Conservation (phyloP, 2,329 filamentous ascomycete genomes). For the Xylaria sp. region DNA sequence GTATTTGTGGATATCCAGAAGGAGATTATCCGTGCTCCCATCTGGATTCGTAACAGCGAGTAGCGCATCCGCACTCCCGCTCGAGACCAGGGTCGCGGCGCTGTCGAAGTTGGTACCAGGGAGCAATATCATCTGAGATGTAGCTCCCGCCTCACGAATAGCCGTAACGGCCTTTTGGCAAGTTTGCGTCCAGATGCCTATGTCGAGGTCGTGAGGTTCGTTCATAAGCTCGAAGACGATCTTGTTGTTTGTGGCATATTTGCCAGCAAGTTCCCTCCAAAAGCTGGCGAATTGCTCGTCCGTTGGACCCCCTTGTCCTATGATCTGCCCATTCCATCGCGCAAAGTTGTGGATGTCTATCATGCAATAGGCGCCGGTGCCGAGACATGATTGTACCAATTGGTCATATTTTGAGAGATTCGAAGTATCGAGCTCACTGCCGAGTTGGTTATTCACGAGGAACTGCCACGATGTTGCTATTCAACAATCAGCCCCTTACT, state of each 20-base stretch:
- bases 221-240: slow-evolving; percentile 76
- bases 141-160: slow-evolving; percentile 73
- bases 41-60: slow-evolving; percentile 68
- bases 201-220: slow-evolving; percentile 71
- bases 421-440: slow-evolving; percentile 59
- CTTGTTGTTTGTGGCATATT: slow-evolving; percentile 65
- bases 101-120: slow-evolving; percentile 70
- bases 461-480: slow-evolving; percentile 68
- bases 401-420: slow-evolving; percentile 65
- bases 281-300: slow-evolving; percentile 68
- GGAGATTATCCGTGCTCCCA: slow-evolving; percentile 64
- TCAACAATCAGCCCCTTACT: slow-evolving; percentile 20
- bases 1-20: slow-evolving; percentile 71
- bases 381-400: slow-evolving; percentile 66
- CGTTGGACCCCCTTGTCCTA: slow-evolving; percentile 73
- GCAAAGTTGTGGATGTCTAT: slow-evolving; percentile 70
- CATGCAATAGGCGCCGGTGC: slow-evolving; percentile 67
- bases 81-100: slow-evolving; percentile 60
- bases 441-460: slow-evolving; percentile 64
- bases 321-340: slow-evolving; percentile 69
- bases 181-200: slow-evolving; percentile 67
- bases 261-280: slow-evolving; percentile 68
- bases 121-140: slow-evolving; percentile 70
- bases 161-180: slow-evolving; percentile 72
- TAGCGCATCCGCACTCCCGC: slow-evolving; percentile 63